These are phyloP conservation scores for Abrus precatorius DNA, from an alignment of 306 rosid genomes.

Conservation along the genomic window DNA sequence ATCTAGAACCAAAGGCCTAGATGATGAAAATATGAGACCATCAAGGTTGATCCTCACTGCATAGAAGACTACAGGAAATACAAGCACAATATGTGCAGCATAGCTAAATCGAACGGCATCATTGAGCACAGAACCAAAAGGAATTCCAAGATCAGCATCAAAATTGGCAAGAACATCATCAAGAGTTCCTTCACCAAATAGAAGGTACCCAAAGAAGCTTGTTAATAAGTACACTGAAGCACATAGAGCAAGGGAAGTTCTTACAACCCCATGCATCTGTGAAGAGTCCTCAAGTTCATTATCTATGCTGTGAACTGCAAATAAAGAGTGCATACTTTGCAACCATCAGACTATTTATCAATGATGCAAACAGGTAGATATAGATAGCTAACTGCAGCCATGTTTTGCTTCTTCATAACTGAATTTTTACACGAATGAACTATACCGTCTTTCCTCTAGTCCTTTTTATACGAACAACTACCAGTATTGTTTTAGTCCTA, in stretches of 20 bases:
- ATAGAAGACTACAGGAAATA: constrained; percentile 84
- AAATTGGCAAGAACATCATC: constrained; percentile 92
- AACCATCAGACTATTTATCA: constrained; percentile 1
- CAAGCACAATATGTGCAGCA: constrained; percentile 92
- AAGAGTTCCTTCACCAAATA: constrained; percentile 85
- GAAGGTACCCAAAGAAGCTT: constrained; percentile 91
- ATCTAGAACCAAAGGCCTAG: constrained; percentile 71
- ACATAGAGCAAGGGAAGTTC: constrained; percentile 72
- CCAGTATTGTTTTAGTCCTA: too few relatives aligned
- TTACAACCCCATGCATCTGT: constrained; percentile 73
- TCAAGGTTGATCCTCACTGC: constrained; percentile 82
- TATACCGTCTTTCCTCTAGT: too few relatives aligned
- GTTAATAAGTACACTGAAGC: constrained; percentile 83
- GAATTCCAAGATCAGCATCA: constrained; percentile 88
- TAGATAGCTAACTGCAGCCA: constrained; percentile 36
- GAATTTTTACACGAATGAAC: background rate
- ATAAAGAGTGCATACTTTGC: constrained; percentile 37
- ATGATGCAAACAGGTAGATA: constrained; percentile 7
- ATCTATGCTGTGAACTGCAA: constrained; percentile 86
- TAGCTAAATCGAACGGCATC: constrained; percentile 88
- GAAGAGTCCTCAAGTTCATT: constrained; percentile 84
- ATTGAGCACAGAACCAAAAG: constrained; percentile 69
- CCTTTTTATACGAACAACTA: too few relatives aligned
- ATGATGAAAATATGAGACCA: constrained; percentile 72
- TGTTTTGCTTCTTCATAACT: constrained; percentile 23